These are phyloP conservation scores for Cicer pinnatifidum DNA, from an alignment of 306 rosid species.

Conservation along the genomic window DNA sequence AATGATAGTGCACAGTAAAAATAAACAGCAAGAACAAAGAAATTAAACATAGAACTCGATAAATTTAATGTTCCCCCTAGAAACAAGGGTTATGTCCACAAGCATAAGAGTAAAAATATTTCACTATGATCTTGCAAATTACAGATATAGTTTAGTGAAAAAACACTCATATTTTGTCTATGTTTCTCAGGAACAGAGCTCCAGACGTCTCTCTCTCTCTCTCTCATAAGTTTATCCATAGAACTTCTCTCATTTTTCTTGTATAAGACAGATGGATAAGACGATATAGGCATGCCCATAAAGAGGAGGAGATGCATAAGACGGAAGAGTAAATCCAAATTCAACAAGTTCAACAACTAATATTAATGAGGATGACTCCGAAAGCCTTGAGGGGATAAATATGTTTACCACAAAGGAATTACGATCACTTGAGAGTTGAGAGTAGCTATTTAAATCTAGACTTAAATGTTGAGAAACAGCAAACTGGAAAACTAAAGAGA, in stretches of 20 bases:
- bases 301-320: no score
- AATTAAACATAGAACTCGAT: background rate
- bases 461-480: no score
- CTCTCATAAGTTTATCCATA: background rate
- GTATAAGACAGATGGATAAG: background rate
- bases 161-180: background rate
- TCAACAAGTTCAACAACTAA: background rate
- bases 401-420: background rate
- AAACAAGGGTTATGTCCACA: background rate
- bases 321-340: no score
- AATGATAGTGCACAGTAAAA: background rate
- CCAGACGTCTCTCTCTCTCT: background rate
- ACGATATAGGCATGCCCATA: no score
- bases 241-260: background rate
- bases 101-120: background rate
- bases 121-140: background rate
- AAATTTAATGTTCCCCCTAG: background rate
- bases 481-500: no score
- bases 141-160: background rate
- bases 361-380: background rate
- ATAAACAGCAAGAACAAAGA: background rate
- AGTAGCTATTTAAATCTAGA: background rate
- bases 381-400: slow-evolving; percentile 10
- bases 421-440: background rate
- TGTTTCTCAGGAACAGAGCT: background rate